Base-by-base conservation (phyloP, 495 filamentous ascomycete species). In the Lasiosphaeriaceae sp. region DNA sequence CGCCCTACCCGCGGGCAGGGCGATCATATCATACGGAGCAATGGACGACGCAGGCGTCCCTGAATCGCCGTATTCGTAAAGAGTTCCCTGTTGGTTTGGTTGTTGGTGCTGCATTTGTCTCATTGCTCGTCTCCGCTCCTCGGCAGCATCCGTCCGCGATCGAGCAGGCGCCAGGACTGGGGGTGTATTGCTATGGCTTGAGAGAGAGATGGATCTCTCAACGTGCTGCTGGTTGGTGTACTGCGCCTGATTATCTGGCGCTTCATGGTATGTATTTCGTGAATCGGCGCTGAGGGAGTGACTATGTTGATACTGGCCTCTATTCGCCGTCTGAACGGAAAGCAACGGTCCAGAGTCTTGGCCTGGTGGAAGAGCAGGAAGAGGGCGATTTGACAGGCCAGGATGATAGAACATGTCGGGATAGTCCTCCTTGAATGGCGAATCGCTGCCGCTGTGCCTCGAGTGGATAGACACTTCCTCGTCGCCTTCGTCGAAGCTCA, bases 361-460 rank as follows among this genome's bases (percentile, higher is more conserved):
- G 24, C 37, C 68, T 21, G 83, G 78, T 11, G 92, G 90, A 8
- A 90, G 83, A n/a, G 90, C 87, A 16, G 92, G 92, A 41, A 96
- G 74, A 9, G 91, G 92, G 34, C 89, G 81, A 46, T 71, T 80
- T 4, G 72, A 77, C 66, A 90, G 83, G 3, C 88, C 88, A 7
- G 92, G 94, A 66, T 96, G 92, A 68, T 90, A 98, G 67, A 97
- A 98, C 69, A 97, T 83, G 60, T 97, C 95, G 17, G 86, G 88
- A 54, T 88, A 87, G 47, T 86, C 87, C 43, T 88, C 88, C 50
- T 82, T 76, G 21, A 70, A 61, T 19, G 78, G 73, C 37, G 77
- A 81, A n/a, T 83, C 81, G 58, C 78, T 86, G 60, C 69, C 76
- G 74, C 65, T 85, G 71, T 59, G 77, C 64, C 58, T 78, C 60